Conservation (phyloP, 768 basidiomycete species). For the Tricholoma matsutake region DNA sequence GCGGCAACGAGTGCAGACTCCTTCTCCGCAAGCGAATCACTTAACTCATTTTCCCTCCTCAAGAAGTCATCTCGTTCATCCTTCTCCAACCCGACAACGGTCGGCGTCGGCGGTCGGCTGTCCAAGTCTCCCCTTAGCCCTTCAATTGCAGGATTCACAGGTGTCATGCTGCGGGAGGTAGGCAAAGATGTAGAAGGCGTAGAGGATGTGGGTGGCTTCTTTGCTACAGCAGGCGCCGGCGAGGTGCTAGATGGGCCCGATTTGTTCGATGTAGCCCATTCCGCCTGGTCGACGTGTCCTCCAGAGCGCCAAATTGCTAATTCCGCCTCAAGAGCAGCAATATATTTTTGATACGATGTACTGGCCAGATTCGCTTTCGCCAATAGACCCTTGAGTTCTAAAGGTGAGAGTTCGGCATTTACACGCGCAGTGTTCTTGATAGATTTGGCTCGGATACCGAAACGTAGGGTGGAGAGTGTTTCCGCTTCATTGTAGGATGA, state of each 20-base stretch:
- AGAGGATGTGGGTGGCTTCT: constrained; percentile 64
- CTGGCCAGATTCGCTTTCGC: constrained; percentile 88
- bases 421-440: constrained; percentile 99
- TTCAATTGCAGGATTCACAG: constrained; percentile 71
- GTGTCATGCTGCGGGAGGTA: constrained; percentile 59
- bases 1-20: constrained; percentile 78
- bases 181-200: constrained; percentile 55
- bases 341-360: constrained; percentile 80
- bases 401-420: constrained; percentile 94
- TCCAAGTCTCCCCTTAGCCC: constrained; percentile 69
- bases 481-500: constrained; percentile 97
- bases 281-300: constrained; percentile 74
- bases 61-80: constrained; percentile 98
- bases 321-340: constrained; percentile 88
- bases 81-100: constrained; percentile 83
- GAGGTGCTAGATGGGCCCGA: constrained; percentile 36
- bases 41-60: constrained; percentile 93
- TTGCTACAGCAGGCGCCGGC: constrained; percentile 48
- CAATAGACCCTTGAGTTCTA: constrained; percentile 91
- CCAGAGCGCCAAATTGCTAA: constrained; percentile 87
- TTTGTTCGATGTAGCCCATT: constrained; percentile 78
- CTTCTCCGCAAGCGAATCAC: constrained; percentile 88
- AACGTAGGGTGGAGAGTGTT: constrained; percentile 94
- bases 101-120: constrained; percentile 90
- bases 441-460: constrained; percentile 99